Conservation (phyloP, 352 stramenopile genomes). For the Phytophthora pisi region DNA sequence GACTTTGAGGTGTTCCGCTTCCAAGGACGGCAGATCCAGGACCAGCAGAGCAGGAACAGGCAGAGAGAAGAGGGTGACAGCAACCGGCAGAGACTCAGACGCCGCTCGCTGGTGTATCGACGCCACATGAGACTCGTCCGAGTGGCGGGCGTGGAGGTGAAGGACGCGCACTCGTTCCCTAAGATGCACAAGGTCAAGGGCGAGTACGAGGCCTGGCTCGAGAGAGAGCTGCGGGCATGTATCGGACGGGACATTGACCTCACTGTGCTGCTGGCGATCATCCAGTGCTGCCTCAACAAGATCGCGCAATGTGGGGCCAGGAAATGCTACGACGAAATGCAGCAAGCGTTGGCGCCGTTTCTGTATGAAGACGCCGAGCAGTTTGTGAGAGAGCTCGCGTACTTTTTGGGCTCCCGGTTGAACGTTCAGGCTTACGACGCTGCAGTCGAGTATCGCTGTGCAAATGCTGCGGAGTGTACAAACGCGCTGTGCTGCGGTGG, state of each 20-base stretch:
- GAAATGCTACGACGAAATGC: slow-evolving; percentile 52
- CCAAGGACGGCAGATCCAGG: slow-evolving; percentile 26
- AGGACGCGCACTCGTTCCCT: slow-evolving; percentile 17
- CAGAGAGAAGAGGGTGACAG: slow-evolving; percentile 7
- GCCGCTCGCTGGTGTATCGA: slow-evolving; percentile 66
- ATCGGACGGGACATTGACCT: slow-evolving; percentile 72
- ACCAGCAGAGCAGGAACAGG: slow-evolving; percentile 15
- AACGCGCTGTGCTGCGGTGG: slow-evolving; percentile 44
- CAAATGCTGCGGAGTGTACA: slow-evolving; percentile 43
- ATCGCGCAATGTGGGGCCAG: slow-evolving; percentile 38
- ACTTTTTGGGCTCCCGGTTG: slow-evolving; percentile 67
- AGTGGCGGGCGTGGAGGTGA: slow-evolving; percentile 47
- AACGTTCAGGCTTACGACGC: slow-evolving; percentile 76
- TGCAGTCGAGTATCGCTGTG: slow-evolving; percentile 66
- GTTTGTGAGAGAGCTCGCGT: slow-evolving; percentile 71
- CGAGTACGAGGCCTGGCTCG: slow-evolving; percentile 66
- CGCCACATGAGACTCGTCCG: slow-evolving; percentile 52
- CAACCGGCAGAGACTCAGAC: slow-evolving; percentile 27
- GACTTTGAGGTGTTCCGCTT: slow-evolving; percentile 68
- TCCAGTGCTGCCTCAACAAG: slow-evolving; percentile 67
- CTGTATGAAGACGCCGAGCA: slow-evolving; percentile 59
- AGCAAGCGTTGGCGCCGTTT: slow-evolving; percentile 62
- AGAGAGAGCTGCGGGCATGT: slow-evolving; percentile 69
- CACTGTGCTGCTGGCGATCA: slow-evolving; percentile 67
- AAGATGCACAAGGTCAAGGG: slow-evolving; percentile 58